Base-by-base conservation (phyloP, 805 yeast genomes). In the Sugiyamaella marilandica region DNA sequence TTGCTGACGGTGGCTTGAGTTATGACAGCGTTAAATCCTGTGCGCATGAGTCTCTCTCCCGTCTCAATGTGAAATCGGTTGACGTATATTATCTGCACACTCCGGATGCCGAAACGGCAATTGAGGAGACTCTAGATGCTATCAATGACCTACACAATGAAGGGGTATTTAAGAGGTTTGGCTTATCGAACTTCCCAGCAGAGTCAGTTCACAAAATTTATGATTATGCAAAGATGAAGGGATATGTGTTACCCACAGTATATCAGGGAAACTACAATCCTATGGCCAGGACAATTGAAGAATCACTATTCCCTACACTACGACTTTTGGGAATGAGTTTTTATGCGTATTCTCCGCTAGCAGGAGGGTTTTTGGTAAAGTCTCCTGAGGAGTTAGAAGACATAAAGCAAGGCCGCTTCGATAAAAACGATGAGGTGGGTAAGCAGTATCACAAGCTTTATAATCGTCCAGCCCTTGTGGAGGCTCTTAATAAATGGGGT, bases 211-310 rank as follows among this genome's bases (percentile, higher is more conserved):
- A 55, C 43, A 43, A 53, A 34, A 53, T 64, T 41, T 55, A 61
- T 45, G 36, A 52, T 10, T 46, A 47, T 48, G 57, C 62, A 7
- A 55, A 58, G 36, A 52, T 53, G 44, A 53, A 64, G 39, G 56
- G 55, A 13, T 64, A 63, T 54, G 55, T 62, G 26, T 45, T 53
- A 13, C 68, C 68, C 1, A 52, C 67, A 7, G 65, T 64, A 14
- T 62, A 56, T 50, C 68, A 64, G 49, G 68, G 67, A 24, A 53
- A 60, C 32, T 64, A 64, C 55, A 64, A 64, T 47, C 59, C 63
- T 31, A 54, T 64, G 26, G 51, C 65, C n/a, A 59, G 67, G 31
- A 48, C 45, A 34, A 49, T 45, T 41, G 68, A 63, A 48, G 10
- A 26, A 5, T 59, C 62, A 13, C 51, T 64, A 18, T 58, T 64